phyloP scores from a whole-genome alignment of 768 basidiomycete genomes.

The Suillus variegatus region DNA sequence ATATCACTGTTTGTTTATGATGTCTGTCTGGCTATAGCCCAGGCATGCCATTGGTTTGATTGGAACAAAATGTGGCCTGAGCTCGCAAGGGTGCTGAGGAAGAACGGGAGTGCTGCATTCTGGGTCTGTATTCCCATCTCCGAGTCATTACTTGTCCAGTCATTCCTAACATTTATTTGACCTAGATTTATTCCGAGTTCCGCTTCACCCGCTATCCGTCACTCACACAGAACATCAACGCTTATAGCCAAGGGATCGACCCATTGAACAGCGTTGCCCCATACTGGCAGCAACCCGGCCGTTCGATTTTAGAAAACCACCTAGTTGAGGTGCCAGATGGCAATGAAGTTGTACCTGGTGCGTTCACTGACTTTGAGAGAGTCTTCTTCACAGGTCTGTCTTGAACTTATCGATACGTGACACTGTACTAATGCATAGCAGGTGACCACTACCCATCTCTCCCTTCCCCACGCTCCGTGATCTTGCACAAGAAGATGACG shows the following conservation, averaged over 20 bases:
- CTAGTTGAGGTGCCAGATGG: constrained; percentile 68
- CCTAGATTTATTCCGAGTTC: constrained; percentile 68
- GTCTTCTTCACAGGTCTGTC: constrained; percentile 59
- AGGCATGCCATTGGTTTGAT: constrained; percentile 84
- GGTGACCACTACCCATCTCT: constrained; percentile 44
- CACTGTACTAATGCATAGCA: constrained; percentile 15
- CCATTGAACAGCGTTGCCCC: constrained; percentile 55
- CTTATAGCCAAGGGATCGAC: constrained; percentile 59
- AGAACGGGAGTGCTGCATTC: constrained; percentile 67
- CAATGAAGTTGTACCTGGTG: constrained; percentile 32
- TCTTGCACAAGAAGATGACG: constrained; percentile 59
- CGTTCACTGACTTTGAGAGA: constrained; percentile 46
- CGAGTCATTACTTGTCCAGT: background rate
- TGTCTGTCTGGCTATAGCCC: constrained; percentile 45
- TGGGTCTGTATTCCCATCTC: constrained; percentile 51
- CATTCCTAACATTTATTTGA: background rate
- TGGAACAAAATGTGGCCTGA: constrained; percentile 74
- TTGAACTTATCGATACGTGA: background rate
- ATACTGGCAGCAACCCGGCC: constrained; percentile 79
- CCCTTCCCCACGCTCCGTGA: constrained; percentile 38
- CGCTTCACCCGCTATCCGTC: constrained; percentile 59
- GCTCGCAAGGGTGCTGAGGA: constrained; percentile 56
- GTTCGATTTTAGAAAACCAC: constrained; percentile 69
- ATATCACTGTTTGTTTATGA: background rate
- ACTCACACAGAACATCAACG: constrained; percentile 58